These are phyloP conservation scores for Metschnikowia rubicola DNA, from an alignment of 805 yeast species.

Conservation along the genomic window DNA sequence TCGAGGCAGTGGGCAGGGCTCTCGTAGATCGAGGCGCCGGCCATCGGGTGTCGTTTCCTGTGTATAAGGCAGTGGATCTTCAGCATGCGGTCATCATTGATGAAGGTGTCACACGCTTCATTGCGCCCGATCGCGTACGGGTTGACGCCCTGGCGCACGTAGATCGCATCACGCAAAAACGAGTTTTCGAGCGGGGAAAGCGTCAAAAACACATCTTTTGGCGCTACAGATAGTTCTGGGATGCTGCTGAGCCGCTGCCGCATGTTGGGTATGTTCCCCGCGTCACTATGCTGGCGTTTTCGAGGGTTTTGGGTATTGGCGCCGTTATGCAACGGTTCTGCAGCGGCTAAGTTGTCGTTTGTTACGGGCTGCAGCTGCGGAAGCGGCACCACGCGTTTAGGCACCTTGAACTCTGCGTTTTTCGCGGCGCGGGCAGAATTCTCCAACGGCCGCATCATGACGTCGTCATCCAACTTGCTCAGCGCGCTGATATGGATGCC, in stretches of 20 bases:
- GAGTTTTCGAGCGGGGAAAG: constrained; percentile 51
- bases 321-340: not conserved
- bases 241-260: not conserved
- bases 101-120: constrained; percentile 54
- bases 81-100: constrained; percentile 75
- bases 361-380: constrained; percentile 36
- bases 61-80: constrained; percentile 74
- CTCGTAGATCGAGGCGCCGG: constrained; percentile 49
- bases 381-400: constrained; percentile 41
- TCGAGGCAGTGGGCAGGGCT: constrained; percentile 72
- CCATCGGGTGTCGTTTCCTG: constrained; percentile 59
- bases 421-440: constrained; percentile 17
- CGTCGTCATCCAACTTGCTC: constrained; percentile 40
- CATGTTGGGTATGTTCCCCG: too few relatives aligned
- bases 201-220: constrained; percentile 61
- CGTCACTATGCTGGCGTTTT: not conserved
- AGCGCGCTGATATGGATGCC: constrained; percentile 35
- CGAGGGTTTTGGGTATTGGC: not conserved
- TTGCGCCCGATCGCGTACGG: constrained; percentile 74
- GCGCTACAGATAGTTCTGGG: constrained; percentile 18
- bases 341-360: not conserved
- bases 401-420: constrained; percentile 39
- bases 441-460: constrained; percentile 42
- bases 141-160: constrained; percentile 63
- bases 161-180: constrained; percentile 44